These are phyloP conservation scores for Mycena rosella DNA, from an alignment of 768 basidiomycete genomes.

Conservation along the genomic window DNA sequence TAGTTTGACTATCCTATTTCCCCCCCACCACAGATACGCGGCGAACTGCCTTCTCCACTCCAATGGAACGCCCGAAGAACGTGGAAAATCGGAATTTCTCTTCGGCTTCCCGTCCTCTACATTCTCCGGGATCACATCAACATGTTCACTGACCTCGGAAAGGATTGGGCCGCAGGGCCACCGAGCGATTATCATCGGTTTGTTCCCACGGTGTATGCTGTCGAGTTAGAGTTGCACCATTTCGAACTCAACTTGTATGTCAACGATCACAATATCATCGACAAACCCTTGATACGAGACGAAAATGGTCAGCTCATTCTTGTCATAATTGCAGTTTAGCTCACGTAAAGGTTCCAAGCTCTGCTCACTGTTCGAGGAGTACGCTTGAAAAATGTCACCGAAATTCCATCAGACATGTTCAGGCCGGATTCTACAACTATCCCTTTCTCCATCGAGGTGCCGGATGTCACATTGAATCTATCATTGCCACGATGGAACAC, in stretches of 20 bases:
- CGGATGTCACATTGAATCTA: conserved; percentile 69
- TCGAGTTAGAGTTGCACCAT: conserved; percentile 80
- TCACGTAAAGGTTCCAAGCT: conserved; percentile 58
- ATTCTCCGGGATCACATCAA: conserved; percentile 94
- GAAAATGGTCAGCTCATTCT: conserved; percentile 76
- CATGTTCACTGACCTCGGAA: conserved; percentile 92
- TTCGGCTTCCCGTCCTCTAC: conserved; percentile 80
- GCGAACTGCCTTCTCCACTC: conserved; percentile 84
- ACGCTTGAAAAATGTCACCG: conserved; percentile 60
- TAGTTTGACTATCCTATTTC: background rate
- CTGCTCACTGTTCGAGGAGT: conserved; percentile 76
- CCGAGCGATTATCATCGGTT: conserved; percentile 86
- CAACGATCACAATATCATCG: conserved; percentile 97
- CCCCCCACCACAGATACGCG: conserved; percentile 62
- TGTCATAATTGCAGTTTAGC: background rate
- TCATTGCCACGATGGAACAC: conserved; percentile 93
- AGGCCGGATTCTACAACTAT: conserved; percentile 77
- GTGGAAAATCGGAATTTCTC: conserved; percentile 82
- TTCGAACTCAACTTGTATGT: conserved; percentile 85
- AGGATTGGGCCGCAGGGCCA: conserved; percentile 91
- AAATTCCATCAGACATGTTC: conserved; percentile 79
- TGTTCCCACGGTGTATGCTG: conserved; percentile 82
- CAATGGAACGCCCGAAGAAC: conserved; percentile 84
- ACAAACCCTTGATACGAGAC: conserved; percentile 83
- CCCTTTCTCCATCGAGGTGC: conserved; percentile 71